Evolutionary conservation across 2,329 filamentous ascomycete species (phyloP).

Genomic region (Stagonosporopsis cucurbitacearum): DNA sequence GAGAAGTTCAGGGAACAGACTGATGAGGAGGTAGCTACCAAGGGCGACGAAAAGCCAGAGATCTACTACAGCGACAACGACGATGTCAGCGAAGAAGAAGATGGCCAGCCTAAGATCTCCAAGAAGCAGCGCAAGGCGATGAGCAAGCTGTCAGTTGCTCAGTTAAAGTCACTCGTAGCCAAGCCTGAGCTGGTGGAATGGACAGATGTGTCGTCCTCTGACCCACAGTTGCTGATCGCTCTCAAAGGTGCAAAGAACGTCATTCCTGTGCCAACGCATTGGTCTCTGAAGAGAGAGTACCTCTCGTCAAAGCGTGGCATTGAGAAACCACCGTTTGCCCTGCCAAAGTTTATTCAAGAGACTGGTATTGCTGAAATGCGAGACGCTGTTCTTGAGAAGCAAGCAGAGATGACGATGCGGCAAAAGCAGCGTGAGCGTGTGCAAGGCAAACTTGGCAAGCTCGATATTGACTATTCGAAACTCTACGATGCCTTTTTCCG

Average conservation of each 20-base stretch:
- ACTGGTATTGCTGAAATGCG: conserved; percentile 98
- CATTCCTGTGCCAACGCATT: conserved; percentile 91
- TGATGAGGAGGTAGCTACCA: conserved; percentile 64
- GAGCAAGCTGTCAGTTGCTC: conserved; percentile 91
- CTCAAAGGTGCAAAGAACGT: conserved; percentile 96
- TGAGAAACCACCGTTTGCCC: conserved; percentile 89
- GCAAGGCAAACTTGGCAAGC: conserved; percentile 91
- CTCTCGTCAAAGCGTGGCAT: conserved; percentile 96
- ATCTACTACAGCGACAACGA: conserved; percentile 84
- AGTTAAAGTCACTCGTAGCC: conserved; percentile 88
- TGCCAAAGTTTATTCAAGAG: conserved; percentile 96
- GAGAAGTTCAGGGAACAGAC: conserved; percentile 69
- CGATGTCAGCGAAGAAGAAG: conserved; percentile 83
- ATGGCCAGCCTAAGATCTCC: conserved; percentile 73
- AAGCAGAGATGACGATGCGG: conserved; percentile 88
- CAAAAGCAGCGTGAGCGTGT: conserved; percentile 96
- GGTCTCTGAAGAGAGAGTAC: conserved; percentile 96
- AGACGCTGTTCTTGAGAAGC: conserved; percentile 93
- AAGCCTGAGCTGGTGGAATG: conserved; percentile 96
- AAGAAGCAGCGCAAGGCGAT: conserved; percentile 94
- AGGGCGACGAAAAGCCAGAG: conserved; percentile 74
- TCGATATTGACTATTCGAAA: conserved; percentile 98
- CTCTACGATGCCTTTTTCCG: conserved; percentile 98
- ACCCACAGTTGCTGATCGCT: conserved; percentile 87
- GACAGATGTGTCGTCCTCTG: conserved; percentile 91